A percentile compares a stretch with the other conserved stretches of the same genome.
Conservation (phyloP, 352 stramenopile genomes). For the Pythium sukuiense region DNA sequence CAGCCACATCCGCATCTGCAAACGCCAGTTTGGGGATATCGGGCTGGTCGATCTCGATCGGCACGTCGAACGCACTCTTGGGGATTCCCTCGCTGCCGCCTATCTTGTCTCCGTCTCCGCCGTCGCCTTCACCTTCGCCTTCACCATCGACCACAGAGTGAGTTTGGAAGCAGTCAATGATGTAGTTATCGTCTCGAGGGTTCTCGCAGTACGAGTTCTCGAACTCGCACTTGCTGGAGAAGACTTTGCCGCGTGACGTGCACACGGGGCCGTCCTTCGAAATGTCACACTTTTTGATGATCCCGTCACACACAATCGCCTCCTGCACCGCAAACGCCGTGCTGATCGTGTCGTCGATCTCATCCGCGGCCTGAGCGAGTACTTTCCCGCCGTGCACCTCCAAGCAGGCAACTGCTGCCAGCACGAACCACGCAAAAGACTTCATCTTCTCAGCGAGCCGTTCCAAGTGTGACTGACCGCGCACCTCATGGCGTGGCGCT, state of each 20-base stretch:
- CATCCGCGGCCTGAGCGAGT: not conserved
- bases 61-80: constrained; percentile 33
- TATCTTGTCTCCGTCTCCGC: not conserved
- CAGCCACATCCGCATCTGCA: not conserved
- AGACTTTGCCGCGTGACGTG: constrained; percentile 12
- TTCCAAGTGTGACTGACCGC: not conserved
- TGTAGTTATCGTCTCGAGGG: constrained; percentile 7
- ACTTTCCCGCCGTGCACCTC: not conserved
- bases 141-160: not conserved
- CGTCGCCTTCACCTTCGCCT: not conserved
- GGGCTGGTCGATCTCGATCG: constrained; percentile 15
- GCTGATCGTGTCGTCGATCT: constrained; percentile 16
- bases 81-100: not conserved
- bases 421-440: not conserved
- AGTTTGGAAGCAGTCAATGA: constrained; percentile 3
- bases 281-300: not conserved
- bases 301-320: constrained; percentile 14
- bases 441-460: constrained; percentile 7
- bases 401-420: constrained; percentile 9
- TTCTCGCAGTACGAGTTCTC: constrained; percentile 22
- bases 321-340: not conserved
- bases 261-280: constrained; percentile 10
- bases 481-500: not conserved
- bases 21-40: not conserved
- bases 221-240: constrained; percentile 16